Evolutionary conservation across 2,329 filamentous ascomycete species (phyloP), one percentile per base, ranked within the genome.

Genomic region (Chalaropsis thielavioides): DNA sequence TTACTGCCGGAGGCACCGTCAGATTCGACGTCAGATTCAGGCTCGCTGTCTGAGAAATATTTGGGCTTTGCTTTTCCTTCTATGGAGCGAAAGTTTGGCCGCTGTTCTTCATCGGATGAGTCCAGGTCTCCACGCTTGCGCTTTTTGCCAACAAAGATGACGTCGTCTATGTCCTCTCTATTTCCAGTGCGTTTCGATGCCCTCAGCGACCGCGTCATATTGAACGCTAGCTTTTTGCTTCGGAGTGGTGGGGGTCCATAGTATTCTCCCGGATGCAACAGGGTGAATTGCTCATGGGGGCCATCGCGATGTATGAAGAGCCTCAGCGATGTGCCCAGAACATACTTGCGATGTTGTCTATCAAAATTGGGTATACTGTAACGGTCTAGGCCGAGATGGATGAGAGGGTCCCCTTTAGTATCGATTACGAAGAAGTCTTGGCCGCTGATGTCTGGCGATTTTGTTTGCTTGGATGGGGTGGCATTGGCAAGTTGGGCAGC

Each of bases 321-420:
- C 56, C 79, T 78, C 1, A 76, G 75, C 1, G 77, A 73, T 0
- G 86, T 76, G 0, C 92, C 92, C 13, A 97, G 73, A 0, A 96
- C 77, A 66, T 79, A 80, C 1, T 90, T 90, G 64, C 78, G 77
- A 15, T 90, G 89, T 67, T 77, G 76, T 5, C 90, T 85, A 67
- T 80, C 80, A 72, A 95, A 96, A 1, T 75, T 70, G 0, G 91
- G 90, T 11, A 95, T 76, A 64, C 81, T 82, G 68, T 88, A 88
- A 43, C 83, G 83, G 72, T 96, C 85, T 46, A 88, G 80, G 35
- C 83, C 81, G 72, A 92, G 96, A 56, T 87, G 74, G 69, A 94
- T 90, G 60, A 90, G 80, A 3, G 80, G 77, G 70, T 97, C 92
- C 0, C 92, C 92, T 71, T 84, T 85, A 51, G 78, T 83, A 74